Evolutionary conservation across 768 basidiomycete genomes (phyloP).

Genomic region (Mrakia blollopis): DNA sequence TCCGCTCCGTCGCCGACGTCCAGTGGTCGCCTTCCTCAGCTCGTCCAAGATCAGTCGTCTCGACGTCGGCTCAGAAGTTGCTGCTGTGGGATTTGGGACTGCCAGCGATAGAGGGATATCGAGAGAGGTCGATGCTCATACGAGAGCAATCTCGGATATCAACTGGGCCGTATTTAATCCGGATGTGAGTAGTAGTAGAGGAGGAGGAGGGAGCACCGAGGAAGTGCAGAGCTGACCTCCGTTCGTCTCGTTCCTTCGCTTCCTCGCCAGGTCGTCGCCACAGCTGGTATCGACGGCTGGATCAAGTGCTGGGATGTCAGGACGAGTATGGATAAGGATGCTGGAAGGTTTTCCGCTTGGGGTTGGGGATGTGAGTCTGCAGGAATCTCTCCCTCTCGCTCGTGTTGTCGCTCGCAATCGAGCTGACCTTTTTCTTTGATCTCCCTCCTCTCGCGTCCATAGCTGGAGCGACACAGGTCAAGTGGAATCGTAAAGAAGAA

Average conservation of each 20-base stretch:
- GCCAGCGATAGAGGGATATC: slow-evolving; percentile 73
- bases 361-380: slow-evolving; percentile 30
- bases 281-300: slow-evolving; percentile 90
- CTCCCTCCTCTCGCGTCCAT: not conserved
- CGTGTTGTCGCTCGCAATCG: not conserved
- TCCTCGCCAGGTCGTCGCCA: slow-evolving; percentile 53
- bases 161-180: slow-evolving; percentile 91
- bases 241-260: no score
- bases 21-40: slow-evolving; percentile 2
- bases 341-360: slow-evolving; percentile 27
- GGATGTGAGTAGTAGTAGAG: slow-evolving; percentile 50
- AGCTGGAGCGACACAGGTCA: slow-evolving; percentile 91
- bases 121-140: slow-evolving; percentile 79
- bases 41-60: slow-evolving; percentile 31
- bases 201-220: not conserved
- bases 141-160: slow-evolving; percentile 93
- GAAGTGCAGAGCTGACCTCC: not conserved
- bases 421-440: not conserved
- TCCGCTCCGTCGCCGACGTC: slow-evolving; percentile 70
- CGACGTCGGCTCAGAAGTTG: slow-evolving; percentile 44
- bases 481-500: slow-evolving; percentile 87
- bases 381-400: not conserved
- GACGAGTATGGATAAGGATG: slow-evolving; percentile 25
- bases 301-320: slow-evolving; percentile 86
- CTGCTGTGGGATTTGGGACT: slow-evolving; percentile 91